Evolutionary conservation across 1,139 yeast species (phyloP), one percentile per base, ranked within the genome.

Genomic region (Protomyces macrosporus): DNA sequence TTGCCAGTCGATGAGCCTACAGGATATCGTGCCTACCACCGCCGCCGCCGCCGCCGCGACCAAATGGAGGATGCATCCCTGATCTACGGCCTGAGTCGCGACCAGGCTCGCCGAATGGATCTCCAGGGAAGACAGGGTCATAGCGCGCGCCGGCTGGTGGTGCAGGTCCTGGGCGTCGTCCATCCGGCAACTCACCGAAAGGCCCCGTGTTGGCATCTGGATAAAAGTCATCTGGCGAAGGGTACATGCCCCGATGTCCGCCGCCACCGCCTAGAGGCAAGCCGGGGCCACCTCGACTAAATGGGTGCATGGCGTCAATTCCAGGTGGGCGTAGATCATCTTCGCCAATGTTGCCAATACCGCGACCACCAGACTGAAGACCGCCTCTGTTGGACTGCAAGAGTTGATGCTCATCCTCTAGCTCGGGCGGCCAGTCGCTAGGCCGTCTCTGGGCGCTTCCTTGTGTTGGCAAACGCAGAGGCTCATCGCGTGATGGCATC

Each of bases 251-350:
- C 14, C 66, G 53, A 35, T 45, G 61, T 9, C 65, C 65, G 9
- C 64, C 66, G 33, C 37, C 45, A 9, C 65, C 67, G 14, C 50
- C 40, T n/a, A 61, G 48, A n/a, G 59, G 65, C 33, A 14, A 30
- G 16, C 65, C 65, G 3, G 48, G 33, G 9, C 60, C 55, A 9
- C 65, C 65, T 37, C 65, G 62, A 1, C 66, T 53, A 23, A 54
- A 60, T 3, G 35, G 71, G 69, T 35, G 57, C 60, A 58, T 58
- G 10, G 66, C 64, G 5, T 67, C 69, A 6, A 69, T 55, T 3
- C 70, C 71, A 3, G 71, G 71, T 23, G 71, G 71, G 40, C 67
- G 50, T 50, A 68, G 53, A 59, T 69, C 71, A 55, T 69, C 71
- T 12, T 67, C 67, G n/a, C 71, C 71, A 10, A 69, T 67, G 32